A percentile compares a stretch with the other conserved stretches of the same genome.
phyloP scores from a whole-genome alignment of 768 basidiomycete genomes.

The Mrakia gelida region DNA sequence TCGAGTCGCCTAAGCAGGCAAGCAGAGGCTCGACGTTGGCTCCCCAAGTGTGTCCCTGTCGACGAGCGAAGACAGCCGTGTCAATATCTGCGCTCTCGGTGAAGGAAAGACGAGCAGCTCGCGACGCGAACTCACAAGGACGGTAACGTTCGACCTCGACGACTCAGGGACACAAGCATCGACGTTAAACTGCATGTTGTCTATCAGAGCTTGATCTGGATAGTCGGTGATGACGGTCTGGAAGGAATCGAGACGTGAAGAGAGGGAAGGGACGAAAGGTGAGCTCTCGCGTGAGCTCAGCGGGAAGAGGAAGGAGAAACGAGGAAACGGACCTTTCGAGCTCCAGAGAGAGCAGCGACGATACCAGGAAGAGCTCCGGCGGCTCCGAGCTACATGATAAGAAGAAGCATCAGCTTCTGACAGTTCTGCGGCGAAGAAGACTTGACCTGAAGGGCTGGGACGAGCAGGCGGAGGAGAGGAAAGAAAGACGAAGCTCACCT shows the following conservation, averaged over 20 bases:
- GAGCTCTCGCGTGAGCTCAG: background rate
- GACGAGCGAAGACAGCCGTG: background rate
- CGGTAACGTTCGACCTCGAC: slow-evolving; percentile 36
- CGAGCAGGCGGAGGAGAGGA: background rate
- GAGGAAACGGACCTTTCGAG: slow-evolving; percentile 54
- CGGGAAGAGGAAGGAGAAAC: background rate
- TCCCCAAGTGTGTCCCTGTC: slow-evolving; percentile 43
- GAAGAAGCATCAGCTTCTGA: background rate
- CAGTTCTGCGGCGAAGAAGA: background rate
- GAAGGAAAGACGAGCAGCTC: too few species aligned
- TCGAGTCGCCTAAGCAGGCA: slow-evolving; percentile 12
- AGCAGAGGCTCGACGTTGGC: slow-evolving; percentile 36
- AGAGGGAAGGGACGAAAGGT: background rate
- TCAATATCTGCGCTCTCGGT: background rate
- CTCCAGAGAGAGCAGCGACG: slow-evolving; percentile 65
- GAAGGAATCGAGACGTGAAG: too few species aligned
- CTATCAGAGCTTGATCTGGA: slow-evolving; percentile 68
- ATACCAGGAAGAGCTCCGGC: slow-evolving; percentile 79
- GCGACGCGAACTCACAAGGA: slow-evolving; percentile 40
- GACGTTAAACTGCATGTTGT: slow-evolving; percentile 71
- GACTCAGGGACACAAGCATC: slow-evolving; percentile 51
- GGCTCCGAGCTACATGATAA: slow-evolving; percentile 61
- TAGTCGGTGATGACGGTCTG: slow-evolving; percentile 89
- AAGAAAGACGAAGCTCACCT: slow-evolving; percentile 42
- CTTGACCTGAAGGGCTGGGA: background rate